A percentile compares a stretch with the other conserved stretches of the same genome.
Conservation (phyloP, 176 grass and related monocot genomes). For the Ananas comosus region DNA sequence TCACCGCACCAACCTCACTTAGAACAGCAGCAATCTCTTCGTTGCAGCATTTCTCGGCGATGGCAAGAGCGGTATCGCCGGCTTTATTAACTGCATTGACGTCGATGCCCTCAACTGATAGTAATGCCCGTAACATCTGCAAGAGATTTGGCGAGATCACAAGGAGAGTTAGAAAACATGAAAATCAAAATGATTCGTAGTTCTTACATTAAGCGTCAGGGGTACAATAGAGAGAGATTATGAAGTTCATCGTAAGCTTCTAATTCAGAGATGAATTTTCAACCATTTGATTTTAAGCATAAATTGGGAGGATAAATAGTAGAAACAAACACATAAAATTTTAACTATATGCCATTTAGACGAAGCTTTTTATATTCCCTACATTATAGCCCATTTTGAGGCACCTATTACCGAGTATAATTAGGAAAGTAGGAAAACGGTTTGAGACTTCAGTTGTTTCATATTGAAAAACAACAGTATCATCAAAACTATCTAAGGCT, state of each 20-base stretch:
- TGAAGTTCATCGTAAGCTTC: not conserved
- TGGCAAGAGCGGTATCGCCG: constrained; percentile 78
- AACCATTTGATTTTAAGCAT: not conserved
- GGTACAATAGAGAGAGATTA: not conserved
- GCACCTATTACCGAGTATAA: too few species aligned
- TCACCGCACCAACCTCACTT: constrained; percentile 46
- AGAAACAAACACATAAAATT: not conserved
- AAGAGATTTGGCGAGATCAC: constrained; percentile 20
- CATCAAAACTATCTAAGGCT: too few species aligned
- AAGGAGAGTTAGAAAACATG: constrained; percentile 5
- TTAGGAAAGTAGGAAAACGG: too few species aligned
- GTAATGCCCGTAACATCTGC: constrained; percentile 69
- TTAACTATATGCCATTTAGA: not conserved
- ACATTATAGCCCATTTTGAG: too few species aligned
- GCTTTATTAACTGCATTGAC: constrained; percentile 85
- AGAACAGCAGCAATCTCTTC: constrained; percentile 61
- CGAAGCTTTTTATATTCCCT: too few species aligned
- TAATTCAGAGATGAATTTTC: not conserved
- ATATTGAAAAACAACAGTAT: too few species aligned
- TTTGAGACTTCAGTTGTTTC: too few species aligned
- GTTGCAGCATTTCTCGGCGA: constrained; percentile 61
- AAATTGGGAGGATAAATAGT: not conserved
- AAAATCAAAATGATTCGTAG: not conserved
- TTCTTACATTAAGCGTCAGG: not conserved
- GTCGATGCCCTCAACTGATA: constrained; percentile 53